Evolutionary conservation across 2,329 filamentous ascomycete genomes (phyloP).

Genomic region (Colletotrichum lini): DNA sequence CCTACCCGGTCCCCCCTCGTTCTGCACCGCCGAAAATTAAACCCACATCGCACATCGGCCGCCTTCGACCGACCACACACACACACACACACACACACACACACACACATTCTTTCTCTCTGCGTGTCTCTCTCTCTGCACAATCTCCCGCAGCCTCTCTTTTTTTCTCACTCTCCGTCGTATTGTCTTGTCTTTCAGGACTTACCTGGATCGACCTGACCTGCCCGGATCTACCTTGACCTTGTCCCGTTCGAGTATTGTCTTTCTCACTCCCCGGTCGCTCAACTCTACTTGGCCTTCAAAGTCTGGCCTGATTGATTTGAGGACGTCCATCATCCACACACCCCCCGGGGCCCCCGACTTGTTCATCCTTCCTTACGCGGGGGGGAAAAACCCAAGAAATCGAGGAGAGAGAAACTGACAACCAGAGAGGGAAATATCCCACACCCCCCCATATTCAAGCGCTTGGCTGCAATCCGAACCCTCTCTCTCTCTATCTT

Average conservation of each 20-base stretch:
- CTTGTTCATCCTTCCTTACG: slow-evolving; percentile 18
- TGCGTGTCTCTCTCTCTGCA: background rate
- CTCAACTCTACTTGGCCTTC: background rate
- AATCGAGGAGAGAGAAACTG: background rate
- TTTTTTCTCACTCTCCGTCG: background rate
- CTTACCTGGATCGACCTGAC: slow-evolving; percentile 5
- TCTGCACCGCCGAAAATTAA: slow-evolving; percentile 22
- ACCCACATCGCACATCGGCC: slow-evolving; percentile 34
- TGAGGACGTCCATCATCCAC: slow-evolving; percentile 14
- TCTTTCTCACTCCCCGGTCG: background rate
- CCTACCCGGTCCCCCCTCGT: background rate
- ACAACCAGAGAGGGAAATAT: slow-evolving; percentile 26
- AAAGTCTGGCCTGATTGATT: slow-evolving; percentile 29
- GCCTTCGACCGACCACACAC: slow-evolving; percentile 15
- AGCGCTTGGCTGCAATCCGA: slow-evolving; percentile 28
- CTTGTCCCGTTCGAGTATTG: slow-evolving; percentile 6
- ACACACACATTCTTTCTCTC: background rate
- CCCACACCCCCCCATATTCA: background rate
- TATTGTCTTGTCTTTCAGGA: slow-evolving; percentile 1
- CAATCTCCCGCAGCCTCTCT: background rate
- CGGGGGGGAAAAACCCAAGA: background rate
- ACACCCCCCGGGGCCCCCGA: slow-evolving; percentile 15
- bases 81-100: slow-evolving; percentile 55
- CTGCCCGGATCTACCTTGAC: background rate
- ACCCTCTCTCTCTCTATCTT: background rate